Evolutionary conservation across 306 rosid genomes (phyloP), one percentile per base, ranked within the genome.

Genomic region (Calophaca sinica): DNA sequence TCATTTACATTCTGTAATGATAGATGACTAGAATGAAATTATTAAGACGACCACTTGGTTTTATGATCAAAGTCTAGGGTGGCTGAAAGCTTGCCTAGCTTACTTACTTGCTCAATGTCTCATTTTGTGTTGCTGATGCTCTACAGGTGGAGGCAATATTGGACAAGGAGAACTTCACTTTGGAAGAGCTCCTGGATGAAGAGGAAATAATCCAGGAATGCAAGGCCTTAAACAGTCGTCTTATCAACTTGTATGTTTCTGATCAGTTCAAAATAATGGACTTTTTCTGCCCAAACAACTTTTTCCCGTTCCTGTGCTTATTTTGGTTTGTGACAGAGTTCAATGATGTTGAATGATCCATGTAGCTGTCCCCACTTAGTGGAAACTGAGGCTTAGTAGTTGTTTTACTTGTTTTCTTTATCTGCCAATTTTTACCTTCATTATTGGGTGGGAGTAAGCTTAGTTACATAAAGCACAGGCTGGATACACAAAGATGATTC

Each of bases 161-260:
- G 77, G 98, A 94, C 88, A 90, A 87, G 85, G 97, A 91, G 59
- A 84, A 92, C 74, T 94, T 90, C 72, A 81, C 97, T 13, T 72
- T 94, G 76, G 97, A 94, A 76, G 98, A 94, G 84, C 97, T 94
- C 73, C 89, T 94, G 5, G 98, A 94, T 46, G 98, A 94, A 79
- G 97, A 94, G 75, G 98, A 94, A 78, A 86, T 94, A 78, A 94
- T 91, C 53, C 98, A 94, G 84, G 98, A 94, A 83, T 94, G 97
- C 98, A 94, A 91, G 86, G 91, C 96, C 69, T 85, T 94, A 68
- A 94, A 94, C 80, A 94, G 96, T 72, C 97, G 98, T 71, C 96
- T 94, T 62, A 88, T 94, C 77, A 91, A 94, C 76, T 91, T 91
- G 98, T 94, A 89, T 48, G 64, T 74, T 76, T 46, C 66, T 68